Conservation (phyloP, 2,329 filamentous ascomycete genomes). For the Cytospora chrysosperma region DNA sequence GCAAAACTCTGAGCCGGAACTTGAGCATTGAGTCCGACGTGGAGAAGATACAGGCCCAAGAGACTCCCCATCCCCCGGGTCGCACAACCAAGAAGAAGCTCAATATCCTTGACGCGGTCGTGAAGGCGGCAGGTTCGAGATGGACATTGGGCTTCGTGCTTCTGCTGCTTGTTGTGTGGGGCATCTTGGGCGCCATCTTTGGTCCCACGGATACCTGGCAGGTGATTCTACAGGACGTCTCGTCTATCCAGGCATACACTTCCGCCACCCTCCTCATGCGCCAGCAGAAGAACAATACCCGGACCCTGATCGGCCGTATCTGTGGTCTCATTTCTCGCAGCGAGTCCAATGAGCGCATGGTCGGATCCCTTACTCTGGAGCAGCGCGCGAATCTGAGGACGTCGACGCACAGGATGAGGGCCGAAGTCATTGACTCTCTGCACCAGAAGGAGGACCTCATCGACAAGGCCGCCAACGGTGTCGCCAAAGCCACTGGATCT, state of each 20-base stretch:
- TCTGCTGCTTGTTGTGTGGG: constrained; percentile 33
- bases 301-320: constrained; percentile 31
- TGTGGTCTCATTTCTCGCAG: constrained; percentile 36
- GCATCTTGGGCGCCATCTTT: constrained; percentile 32
- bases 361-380: constrained; percentile 28
- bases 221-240: constrained; percentile 37
- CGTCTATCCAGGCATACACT: constrained; percentile 38
- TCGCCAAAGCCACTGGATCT: constrained; percentile 32
- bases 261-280: constrained; percentile 40
- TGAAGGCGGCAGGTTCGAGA: constrained; percentile 26
- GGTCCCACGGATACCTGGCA: constrained; percentile 37
- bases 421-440: constrained; percentile 28
- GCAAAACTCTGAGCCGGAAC: constrained; percentile 21
- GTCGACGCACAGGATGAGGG: constrained; percentile 27
- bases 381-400: constrained; percentile 23
- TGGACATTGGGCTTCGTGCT: constrained; percentile 34
- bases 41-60: background rate
- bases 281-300: constrained; percentile 38
- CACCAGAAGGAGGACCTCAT: constrained; percentile 34
- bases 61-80: background rate
- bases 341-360: constrained; percentile 33
- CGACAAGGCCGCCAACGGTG: constrained; percentile 30
- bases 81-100: constrained; percentile 9
- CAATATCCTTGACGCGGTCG: constrained; percentile 23
- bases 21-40: constrained; percentile 18